Percentiles rank a stretch among this genome's conserved stretches.
These are phyloP conservation scores for Mrakiaceae sp. DNA, from an alignment of 1,284 basidiomycete genomes.

Conservation along the genomic window DNA sequence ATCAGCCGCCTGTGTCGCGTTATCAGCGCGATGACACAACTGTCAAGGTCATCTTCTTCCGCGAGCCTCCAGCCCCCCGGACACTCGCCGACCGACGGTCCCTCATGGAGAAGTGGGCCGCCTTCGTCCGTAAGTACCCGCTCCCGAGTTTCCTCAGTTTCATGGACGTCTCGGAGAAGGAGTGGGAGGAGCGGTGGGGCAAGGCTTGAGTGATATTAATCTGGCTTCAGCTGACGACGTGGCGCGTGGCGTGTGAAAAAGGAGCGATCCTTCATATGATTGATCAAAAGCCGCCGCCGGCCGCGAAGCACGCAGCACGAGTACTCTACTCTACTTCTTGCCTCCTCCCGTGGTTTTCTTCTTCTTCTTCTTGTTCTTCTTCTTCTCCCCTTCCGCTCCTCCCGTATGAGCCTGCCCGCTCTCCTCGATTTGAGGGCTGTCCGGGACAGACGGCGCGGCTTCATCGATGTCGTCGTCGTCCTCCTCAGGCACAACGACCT, in stretches of 20 bases:
- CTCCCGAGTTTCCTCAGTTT: too few species aligned
- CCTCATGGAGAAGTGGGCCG: too few species aligned
- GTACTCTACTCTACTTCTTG: neutral
- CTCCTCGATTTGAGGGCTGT: neutral
- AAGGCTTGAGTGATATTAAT: too few species aligned
- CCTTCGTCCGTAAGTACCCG: too few species aligned
- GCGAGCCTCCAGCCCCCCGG: neutral
- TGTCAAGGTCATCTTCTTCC: constrained; percentile 17
- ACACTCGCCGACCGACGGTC: too few species aligned
- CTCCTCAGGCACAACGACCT: neutral
- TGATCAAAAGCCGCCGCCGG: too few species aligned
- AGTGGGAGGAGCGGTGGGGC: too few species aligned
- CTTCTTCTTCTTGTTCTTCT: constrained; percentile 21
- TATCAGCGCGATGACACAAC: constrained; percentile 16
- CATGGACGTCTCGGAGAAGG: too few species aligned
- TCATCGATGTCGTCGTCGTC: neutral
- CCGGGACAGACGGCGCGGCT: neutral
- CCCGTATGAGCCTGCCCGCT: neutral
- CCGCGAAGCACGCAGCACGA: too few species aligned
- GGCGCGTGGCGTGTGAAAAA: too few species aligned
- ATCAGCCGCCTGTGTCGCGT: constrained; percentile 7
- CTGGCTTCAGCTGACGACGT: too few species aligned
- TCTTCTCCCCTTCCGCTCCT: constrained; percentile 22
- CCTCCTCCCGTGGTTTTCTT: neutral
- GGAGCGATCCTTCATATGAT: too few species aligned